Conservation (phyloP, 2,329 filamentous ascomycete genomes). For the Thielaviopsis cerberus region DNA sequence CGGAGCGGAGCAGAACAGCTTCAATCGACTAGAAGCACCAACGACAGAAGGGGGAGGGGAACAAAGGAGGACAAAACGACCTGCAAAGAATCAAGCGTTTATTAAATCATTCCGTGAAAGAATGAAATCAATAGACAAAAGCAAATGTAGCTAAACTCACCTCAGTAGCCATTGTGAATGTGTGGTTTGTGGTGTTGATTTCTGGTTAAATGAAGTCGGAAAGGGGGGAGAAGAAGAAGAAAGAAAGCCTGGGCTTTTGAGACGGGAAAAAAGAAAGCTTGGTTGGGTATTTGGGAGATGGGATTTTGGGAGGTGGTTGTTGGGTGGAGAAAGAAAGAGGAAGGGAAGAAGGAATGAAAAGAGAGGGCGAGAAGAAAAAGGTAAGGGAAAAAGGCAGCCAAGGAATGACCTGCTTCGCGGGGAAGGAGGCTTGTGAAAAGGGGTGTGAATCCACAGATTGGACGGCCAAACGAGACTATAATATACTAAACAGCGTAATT, state of each 20-base stretch:
- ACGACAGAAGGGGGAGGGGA: neutral
- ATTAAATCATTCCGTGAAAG: neutral
- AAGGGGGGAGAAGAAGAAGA: conserved; percentile 9
- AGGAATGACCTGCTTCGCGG: neutral
- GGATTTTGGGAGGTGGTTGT: neutral
- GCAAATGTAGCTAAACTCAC: conserved; percentile 24
- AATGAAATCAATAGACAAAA: conserved; percentile 9
- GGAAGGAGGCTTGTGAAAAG: neutral
- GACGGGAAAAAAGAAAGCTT: conserved; percentile 6
- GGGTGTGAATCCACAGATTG: neutral
- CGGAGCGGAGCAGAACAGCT: neutral
- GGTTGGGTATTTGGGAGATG: conserved; percentile 10
- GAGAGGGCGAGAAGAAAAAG: neutral
- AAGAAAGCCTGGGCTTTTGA: conserved; percentile 2
- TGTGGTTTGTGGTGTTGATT: conserved; percentile 10
- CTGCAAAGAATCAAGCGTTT: neutral
- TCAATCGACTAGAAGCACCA: neutral
- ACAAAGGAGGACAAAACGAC: neutral
- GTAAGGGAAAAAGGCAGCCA: neutral
- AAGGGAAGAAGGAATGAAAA: neutral
- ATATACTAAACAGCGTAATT: neutral
- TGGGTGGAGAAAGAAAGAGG: conserved; percentile 1
- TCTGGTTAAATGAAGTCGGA: conserved; percentile 1
- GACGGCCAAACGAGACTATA: neutral
- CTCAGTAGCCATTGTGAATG: conserved; percentile 41